Evolutionary conservation across 2,329 filamentous ascomycete genomes (phyloP), one percentile per base, ranked within the genome.

Genomic region (Aspergillus candidus): DNA sequence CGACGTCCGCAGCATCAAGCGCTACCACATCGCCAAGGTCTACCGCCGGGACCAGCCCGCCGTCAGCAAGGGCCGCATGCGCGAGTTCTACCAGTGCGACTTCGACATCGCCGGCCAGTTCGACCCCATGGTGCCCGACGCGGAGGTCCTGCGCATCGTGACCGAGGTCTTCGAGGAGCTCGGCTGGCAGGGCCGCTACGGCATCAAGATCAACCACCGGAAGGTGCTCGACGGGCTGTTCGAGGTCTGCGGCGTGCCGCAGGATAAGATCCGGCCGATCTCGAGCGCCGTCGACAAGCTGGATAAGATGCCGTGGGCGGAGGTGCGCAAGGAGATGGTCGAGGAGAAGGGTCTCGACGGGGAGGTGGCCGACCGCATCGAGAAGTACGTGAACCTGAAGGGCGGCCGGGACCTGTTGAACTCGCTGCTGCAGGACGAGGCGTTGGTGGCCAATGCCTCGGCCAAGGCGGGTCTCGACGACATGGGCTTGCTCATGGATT

Each of bases 1-100:
- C 52, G 77, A 81, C 52, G 76, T 94, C 44, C 82, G 86, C 66
- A 84, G 77, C 67, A 91, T 95, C 72, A 95, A 94, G 74, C 80
- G 91, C 60, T 96, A 94, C 68, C 89, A 95, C 72, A 90, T 97
- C 56, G 89, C 88, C 56, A 95, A 95, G 72, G 90, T 95, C 40
- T 90, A 89, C 71, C 77, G 86, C 50, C 73, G 85, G 64, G 86
- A 90, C 65, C 84, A 89, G 66, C 86, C 86, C 17, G 86, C 88
- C 49, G 88, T 96, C 72, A 87, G 84, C 50, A 93, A 94, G 66
- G 91, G 90, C 40, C 82, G 90, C 42, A 93, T 95, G 85, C 80
- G 91, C 60, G 91, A 96, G 70, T 95, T 95, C 69, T 95, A 94
- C 72, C 90, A 96, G 69, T 96, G 90, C 72, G 91, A 97, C 70